Conservation (phyloP, 129 eudicot genomes). For the Helianthus annuus region HanXRQr2.0-SUNRISE NC_035434.2:169943733-169944232, state of each 20-base stretch:
- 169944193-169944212: slow-evolving; percentile 4
- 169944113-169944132: background rate
- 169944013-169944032: slow-evolving; percentile 10
- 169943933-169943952: slow-evolving; percentile 7
- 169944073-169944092: no score
- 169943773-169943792: slow-evolving; percentile 42
- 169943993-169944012: background rate
- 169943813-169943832: slow-evolving; percentile 36
- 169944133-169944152: background rate
- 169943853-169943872: background rate
- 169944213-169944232: no score
- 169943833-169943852: slow-evolving; percentile 16
- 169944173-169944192: background rate
- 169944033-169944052: background rate
- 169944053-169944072: no score
- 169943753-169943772: slow-evolving; percentile 53
- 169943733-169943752: slow-evolving; percentile 66
- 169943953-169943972: background rate
- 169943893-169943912: slow-evolving; percentile 9
- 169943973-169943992: slow-evolving; percentile 12
- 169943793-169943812: slow-evolving; percentile 45
- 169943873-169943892: slow-evolving; percentile 1
- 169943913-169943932: background rate
- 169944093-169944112: background rate
- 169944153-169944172: background rate